Evolutionary conservation across 2,329 filamentous ascomycete species (phyloP).

Genomic region (Hypoxylon sp.): DNA sequence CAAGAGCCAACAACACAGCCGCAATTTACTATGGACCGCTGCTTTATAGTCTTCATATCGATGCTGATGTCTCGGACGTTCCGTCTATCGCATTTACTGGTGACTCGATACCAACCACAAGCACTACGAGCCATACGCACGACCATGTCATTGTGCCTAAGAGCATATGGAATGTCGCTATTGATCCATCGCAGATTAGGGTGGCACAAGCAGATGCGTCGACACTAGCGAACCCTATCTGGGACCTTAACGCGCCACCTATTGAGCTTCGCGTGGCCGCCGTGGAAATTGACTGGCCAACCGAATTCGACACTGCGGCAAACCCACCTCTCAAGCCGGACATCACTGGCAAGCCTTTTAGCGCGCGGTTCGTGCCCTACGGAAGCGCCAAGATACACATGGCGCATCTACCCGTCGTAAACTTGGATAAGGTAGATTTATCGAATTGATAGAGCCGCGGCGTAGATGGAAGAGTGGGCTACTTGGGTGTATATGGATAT

Average conservation of each 20-base stretch:
- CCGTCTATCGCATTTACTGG: slow-evolving; percentile 43
- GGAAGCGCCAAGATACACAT: slow-evolving; percentile 56
- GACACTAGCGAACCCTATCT: slow-evolving; percentile 50
- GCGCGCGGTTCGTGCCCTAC: slow-evolving; percentile 54
- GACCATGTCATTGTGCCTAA: slow-evolving; percentile 52
- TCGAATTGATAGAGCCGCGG: slow-evolving; percentile 22
- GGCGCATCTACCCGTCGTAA: slow-evolving; percentile 53
- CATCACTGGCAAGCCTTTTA: slow-evolving; percentile 48
- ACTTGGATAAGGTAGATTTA: slow-evolving; percentile 47
- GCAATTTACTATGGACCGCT: slow-evolving; percentile 54
- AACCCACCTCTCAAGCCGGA: slow-evolving; percentile 46
- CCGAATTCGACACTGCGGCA: slow-evolving; percentile 49
- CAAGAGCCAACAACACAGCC: slow-evolving; percentile 53
- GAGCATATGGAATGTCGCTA: slow-evolving; percentile 54
- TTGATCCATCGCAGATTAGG: slow-evolving; percentile 53
- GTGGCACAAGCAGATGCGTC: slow-evolving; percentile 40
- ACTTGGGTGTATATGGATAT: slow-evolving; percentile 4
- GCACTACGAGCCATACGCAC: slow-evolving; percentile 49
- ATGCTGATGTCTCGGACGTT: slow-evolving; percentile 46
- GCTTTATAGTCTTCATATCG: slow-evolving; percentile 53
- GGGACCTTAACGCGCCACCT: slow-evolving; percentile 52
- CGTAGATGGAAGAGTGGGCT: slow-evolving; percentile 7
- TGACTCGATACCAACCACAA: slow-evolving; percentile 30
- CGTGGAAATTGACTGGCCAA: slow-evolving; percentile 54
- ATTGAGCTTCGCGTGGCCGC: slow-evolving; percentile 54